These are phyloP conservation scores for Westerdykella aurantiaca DNA, from an alignment of 2,329 filamentous ascomycete genomes.

Conservation along the genomic window DNA sequence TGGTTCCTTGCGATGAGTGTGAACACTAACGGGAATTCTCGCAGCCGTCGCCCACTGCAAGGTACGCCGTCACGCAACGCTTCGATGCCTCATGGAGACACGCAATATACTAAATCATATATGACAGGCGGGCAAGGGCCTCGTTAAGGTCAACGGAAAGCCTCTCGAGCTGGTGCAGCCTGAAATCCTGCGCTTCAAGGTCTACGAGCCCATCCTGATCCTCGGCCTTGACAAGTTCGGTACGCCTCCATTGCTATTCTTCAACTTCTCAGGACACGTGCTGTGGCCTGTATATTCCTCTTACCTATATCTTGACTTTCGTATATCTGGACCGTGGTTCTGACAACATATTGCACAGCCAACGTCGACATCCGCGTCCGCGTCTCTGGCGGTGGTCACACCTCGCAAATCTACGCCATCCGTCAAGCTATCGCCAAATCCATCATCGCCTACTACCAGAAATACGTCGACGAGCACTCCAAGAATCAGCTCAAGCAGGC, in stretches of 20 bases:
- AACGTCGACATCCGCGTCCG: slow-evolving; percentile 96
- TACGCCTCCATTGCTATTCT: slow-evolving; percentile 27
- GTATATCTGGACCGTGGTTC: neutral
- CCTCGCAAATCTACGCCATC: slow-evolving; percentile 95
- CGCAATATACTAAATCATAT: slow-evolving; percentile 22
- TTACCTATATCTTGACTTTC: neutral
- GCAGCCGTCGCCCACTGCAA: slow-evolving; percentile 89
- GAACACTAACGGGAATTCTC: slow-evolving; percentile 31
- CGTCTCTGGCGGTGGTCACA: slow-evolving; percentile 95
- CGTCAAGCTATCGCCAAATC: slow-evolving; percentile 98
- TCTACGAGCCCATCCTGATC: slow-evolving; percentile 98
- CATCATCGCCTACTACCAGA: slow-evolving; percentile 97
- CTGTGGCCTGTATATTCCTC: neutral
- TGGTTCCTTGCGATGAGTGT: neutral
- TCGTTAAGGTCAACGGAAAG: slow-evolving; percentile 98
- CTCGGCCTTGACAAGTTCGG: slow-evolving; percentile 95
- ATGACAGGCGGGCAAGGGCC: slow-evolving; percentile 66
- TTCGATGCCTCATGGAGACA: slow-evolving; percentile 11
- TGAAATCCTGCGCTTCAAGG: slow-evolving; percentile 97
- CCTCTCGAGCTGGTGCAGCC: slow-evolving; percentile 91
- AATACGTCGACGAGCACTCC: slow-evolving; percentile 99
- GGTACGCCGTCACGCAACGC: slow-evolving; percentile 47
- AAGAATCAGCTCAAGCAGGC: slow-evolving; percentile 99
- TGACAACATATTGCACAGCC: slow-evolving; percentile 38
- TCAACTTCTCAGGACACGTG: neutral